Conservation (phyloP, 2,329 filamentous ascomycete genomes). For the Harringtonia aguacate region DNA sequence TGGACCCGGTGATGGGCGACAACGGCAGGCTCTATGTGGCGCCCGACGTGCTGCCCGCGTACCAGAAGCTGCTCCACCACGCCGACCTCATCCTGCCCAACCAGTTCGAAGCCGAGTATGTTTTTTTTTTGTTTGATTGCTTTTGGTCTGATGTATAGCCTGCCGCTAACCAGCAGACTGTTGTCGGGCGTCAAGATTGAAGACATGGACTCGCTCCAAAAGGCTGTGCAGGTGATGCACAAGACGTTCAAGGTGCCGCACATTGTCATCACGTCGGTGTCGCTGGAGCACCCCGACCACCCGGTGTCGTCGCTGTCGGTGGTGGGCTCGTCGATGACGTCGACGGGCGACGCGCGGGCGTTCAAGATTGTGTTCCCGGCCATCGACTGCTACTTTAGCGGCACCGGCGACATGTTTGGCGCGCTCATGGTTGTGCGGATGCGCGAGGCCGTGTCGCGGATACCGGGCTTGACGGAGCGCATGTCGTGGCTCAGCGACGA, state of each 20-base stretch:
- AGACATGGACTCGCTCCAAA: slow-evolving; percentile 59
- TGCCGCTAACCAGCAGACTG: slow-evolving; percentile 42
- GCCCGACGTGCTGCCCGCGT: slow-evolving; percentile 83
- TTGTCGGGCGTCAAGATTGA: slow-evolving; percentile 77
- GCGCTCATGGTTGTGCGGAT: slow-evolving; percentile 81
- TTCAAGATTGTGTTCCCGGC: slow-evolving; percentile 82
- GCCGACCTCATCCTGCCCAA: slow-evolving; percentile 93
- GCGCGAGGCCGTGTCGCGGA: slow-evolving; percentile 58
- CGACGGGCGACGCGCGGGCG: slow-evolving; percentile 57
- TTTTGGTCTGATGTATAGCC: too few species aligned
- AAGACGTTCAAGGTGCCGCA: slow-evolving; percentile 68
- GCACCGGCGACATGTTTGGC: slow-evolving; percentile 97
- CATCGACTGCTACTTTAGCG: slow-evolving; percentile 89
- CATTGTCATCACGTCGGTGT: slow-evolving; percentile 85
- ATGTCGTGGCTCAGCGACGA: slow-evolving; percentile 71
- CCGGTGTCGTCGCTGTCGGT: slow-evolving; percentile 50
- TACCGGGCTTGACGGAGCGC: slow-evolving; percentile 31
- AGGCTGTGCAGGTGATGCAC: slow-evolving; percentile 71
- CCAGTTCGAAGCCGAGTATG: slow-evolving; percentile 90
- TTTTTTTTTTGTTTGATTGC: slow-evolving; percentile 1
- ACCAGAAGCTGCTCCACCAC: slow-evolving; percentile 66
- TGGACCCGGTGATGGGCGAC: slow-evolving; percentile 98
- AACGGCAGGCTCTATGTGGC: slow-evolving; percentile 86
- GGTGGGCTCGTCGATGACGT: slow-evolving; percentile 64
- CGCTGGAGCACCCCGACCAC: slow-evolving; percentile 45